Percentiles rank a stretch among this genome's conserved stretches.
Conservation (phyloP, 1,284 basidiomycete species). For the Cutaneotrichosporon sp. region DNA sequence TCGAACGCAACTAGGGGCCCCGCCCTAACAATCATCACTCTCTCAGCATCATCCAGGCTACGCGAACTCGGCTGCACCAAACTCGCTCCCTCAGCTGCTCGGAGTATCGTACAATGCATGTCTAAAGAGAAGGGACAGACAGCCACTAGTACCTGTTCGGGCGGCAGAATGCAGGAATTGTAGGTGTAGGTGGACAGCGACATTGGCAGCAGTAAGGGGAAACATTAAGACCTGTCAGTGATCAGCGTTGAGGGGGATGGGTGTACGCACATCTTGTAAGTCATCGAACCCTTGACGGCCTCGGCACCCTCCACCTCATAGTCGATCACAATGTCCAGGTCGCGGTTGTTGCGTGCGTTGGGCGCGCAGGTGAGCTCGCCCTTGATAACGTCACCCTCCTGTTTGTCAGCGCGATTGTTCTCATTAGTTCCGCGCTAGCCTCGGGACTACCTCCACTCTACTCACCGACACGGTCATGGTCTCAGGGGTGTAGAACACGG, state of each 20-base stretch:
- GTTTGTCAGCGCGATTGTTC: background rate
- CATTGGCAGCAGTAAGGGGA: background rate
- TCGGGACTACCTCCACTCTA: background rate
- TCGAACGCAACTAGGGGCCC: no score
- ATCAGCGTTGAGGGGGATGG: conserved; percentile 29
- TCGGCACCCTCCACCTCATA: conserved; percentile 62
- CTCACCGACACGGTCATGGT: conserved; percentile 57
- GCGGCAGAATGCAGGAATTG: conserved; percentile 8
- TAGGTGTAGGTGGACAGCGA: background rate
- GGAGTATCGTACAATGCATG: conserved; percentile 32
- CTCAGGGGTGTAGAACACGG: conserved; percentile 90
- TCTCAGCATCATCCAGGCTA: no score
- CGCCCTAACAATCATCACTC: no score
- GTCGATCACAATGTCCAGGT: conserved; percentile 80
- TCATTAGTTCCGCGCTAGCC: no score
- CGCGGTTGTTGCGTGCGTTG: conserved; percentile 85
- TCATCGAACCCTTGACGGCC: conserved; percentile 46
- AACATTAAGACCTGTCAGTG: conserved; percentile 44
- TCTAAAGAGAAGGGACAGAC: conserved; percentile 18
- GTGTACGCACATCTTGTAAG: conserved; percentile 56
- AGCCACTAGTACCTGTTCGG: conserved; percentile 32
- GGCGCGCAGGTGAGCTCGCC: conserved; percentile 76
- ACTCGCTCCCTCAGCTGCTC: conserved; percentile 11
- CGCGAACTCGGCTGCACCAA: no score
- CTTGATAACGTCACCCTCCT: conserved; percentile 66